Percentiles rank a stretch among this genome's conserved stretches.
Conservation (phyloP, 768 basidiomycete genomes). For the Tricholoma saponaceum region DNA sequence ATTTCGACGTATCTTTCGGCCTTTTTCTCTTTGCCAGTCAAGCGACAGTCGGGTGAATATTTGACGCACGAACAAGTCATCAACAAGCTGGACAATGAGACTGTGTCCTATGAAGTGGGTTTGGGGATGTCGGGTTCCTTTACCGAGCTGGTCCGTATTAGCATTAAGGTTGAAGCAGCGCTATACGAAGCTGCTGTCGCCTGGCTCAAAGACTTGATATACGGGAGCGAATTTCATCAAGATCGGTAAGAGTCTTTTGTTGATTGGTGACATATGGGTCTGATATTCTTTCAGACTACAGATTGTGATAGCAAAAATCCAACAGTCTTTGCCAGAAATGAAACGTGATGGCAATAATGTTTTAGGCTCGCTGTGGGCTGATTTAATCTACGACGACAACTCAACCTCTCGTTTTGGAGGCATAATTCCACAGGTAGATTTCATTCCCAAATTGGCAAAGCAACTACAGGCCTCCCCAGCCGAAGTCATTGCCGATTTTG, state of each 20-base stretch:
- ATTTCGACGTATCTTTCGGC: slow-evolving; percentile 73
- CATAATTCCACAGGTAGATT: slow-evolving; percentile 73
- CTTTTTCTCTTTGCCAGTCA: slow-evolving; percentile 88
- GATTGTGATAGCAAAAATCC: slow-evolving; percentile 81
- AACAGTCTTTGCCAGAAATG: slow-evolving; percentile 85
- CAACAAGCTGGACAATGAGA: slow-evolving; percentile 85
- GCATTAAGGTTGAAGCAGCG: slow-evolving; percentile 79
- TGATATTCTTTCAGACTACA: slow-evolving; percentile 51
- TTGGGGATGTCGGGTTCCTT: slow-evolving; percentile 67
- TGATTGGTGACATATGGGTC: neutral
- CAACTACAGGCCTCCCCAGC: slow-evolving; percentile 71
- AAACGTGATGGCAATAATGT: slow-evolving; percentile 89
- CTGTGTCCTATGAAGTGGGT: slow-evolving; percentile 77
- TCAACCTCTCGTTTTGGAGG: slow-evolving; percentile 67
- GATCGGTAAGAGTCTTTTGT: slow-evolving; percentile 51
- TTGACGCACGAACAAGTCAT: slow-evolving; percentile 88
- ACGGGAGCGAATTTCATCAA: slow-evolving; percentile 69
- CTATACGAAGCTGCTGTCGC: slow-evolving; percentile 78
- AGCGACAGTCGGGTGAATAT: slow-evolving; percentile 59
- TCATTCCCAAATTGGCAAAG: slow-evolving; percentile 69
- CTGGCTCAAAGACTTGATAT: slow-evolving; percentile 84
- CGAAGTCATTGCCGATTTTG: slow-evolving; percentile 67
- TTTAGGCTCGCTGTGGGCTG: slow-evolving; percentile 63
- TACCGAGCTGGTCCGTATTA: slow-evolving; percentile 68
- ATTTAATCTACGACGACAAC: slow-evolving; percentile 60